These are phyloP conservation scores for Colletotrichum sp. DNA, from an alignment of 2,329 filamentous ascomycete genomes.

Conservation along the genomic window DNA sequence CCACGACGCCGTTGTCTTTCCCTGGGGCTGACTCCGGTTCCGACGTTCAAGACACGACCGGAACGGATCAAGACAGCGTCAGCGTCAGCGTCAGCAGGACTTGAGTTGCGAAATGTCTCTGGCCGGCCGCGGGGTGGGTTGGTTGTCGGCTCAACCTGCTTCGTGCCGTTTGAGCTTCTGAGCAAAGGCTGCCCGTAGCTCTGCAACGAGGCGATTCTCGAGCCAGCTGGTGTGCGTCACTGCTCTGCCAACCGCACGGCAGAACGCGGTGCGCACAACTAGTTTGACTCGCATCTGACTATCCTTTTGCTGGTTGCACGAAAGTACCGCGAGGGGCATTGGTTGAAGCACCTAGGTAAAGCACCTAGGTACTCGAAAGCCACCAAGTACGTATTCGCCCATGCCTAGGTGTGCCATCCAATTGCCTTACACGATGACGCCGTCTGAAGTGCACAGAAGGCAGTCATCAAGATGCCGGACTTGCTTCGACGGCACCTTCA, in stretches of 20 bases:
- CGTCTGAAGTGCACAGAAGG: neutral
- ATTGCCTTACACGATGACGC: neutral
- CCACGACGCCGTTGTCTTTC: neutral
- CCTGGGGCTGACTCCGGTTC: neutral
- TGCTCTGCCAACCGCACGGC: conserved; percentile 9
- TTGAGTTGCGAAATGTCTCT: neutral
- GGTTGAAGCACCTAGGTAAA: neutral
- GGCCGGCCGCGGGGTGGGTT: neutral
- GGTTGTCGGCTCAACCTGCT: conserved; percentile 3
- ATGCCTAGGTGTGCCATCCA: neutral
- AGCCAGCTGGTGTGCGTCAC: conserved; percentile 8
- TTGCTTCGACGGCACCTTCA: neutral
- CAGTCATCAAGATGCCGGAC: neutral
- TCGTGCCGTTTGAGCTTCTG: neutral
- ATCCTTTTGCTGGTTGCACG: neutral
- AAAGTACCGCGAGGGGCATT: neutral
- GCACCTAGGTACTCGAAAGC: neutral
- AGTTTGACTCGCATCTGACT: neutral
- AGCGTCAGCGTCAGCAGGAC: neutral
- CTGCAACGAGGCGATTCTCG: neutral
- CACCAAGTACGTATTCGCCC: neutral
- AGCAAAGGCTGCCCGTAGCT: neutral
- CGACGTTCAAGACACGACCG: neutral
- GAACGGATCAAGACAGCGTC: neutral
- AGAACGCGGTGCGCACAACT: neutral